Percentiles rank a stretch among this genome's conserved stretches.
Conservation (phyloP, 805 yeast species). For the Monosporozyma servazzii region DNA sequence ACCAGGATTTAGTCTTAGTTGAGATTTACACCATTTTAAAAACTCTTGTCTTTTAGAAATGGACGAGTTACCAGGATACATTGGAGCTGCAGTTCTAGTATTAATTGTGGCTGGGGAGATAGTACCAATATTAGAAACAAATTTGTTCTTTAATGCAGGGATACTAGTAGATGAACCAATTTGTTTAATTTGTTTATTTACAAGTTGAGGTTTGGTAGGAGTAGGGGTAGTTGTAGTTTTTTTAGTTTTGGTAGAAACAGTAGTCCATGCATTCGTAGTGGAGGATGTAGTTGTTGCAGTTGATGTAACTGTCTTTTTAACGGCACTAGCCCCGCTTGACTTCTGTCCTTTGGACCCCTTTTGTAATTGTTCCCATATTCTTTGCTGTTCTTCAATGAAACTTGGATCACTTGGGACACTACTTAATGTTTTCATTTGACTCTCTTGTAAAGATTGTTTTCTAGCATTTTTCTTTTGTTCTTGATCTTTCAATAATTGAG, state of each 20-base stretch:
- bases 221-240: slow-evolving; percentile 8
- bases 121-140: slow-evolving; percentile 1
- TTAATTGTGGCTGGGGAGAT: slow-evolving; percentile 1
- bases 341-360: slow-evolving; percentile 49
- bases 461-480: not conserved
- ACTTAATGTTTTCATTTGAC: not conserved
- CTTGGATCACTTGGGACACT: slow-evolving; percentile 9
- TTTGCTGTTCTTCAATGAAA: slow-evolving; percentile 27
- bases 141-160: slow-evolving; percentile 20
- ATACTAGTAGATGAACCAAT: slow-evolving; percentile 25
- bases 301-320: slow-evolving; percentile 28
- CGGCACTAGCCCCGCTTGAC: slow-evolving; percentile 42
- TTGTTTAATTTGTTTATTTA: slow-evolving; percentile 5
- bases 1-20: slow-evolving; percentile 59
- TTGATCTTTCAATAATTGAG: slow-evolving; percentile 8
- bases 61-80: slow-evolving; percentile 26
- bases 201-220: slow-evolving; percentile 7
- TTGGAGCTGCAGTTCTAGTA: slow-evolving; percentile 12
- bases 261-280: slow-evolving; percentile 21
- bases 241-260: slow-evolving; percentile 25
- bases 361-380: slow-evolving; percentile 46
- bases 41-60: slow-evolving; percentile 50
- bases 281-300: slow-evolving; percentile 33
- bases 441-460: not conserved
- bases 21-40: slow-evolving; percentile 61